Evolutionary conservation across 306 rosid species (phyloP).

Genomic region (Betula pendula): DNA sequence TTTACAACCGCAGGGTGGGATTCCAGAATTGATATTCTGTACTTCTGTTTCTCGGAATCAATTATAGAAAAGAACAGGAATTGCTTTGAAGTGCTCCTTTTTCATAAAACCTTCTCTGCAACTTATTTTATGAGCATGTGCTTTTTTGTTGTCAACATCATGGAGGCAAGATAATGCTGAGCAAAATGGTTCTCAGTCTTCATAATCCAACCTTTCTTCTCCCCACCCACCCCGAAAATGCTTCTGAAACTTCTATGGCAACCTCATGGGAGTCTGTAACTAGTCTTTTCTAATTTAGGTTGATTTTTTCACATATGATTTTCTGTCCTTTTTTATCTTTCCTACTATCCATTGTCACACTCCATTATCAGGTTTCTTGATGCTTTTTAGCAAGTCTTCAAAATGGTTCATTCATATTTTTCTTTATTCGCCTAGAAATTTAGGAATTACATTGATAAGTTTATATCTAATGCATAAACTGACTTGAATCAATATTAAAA

Average conservation of each 20-base stretch:
- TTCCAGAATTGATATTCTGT: no score
- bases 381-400: neutral
- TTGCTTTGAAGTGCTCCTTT: neutral
- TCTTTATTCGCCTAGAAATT: neutral
- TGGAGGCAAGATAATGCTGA: neutral
- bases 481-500: no score
- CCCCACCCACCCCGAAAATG: no score
- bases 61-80: neutral
- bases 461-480: no score
- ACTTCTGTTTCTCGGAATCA: neutral
- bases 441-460: neutral
- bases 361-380: no score
- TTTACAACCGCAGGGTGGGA: no score
- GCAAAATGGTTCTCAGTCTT: neutral
- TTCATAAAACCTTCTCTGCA: neutral
- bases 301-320: neutral
- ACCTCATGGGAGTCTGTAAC: neutral
- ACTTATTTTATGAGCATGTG: neutral
- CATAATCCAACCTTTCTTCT: neutral
- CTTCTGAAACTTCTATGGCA: neutral
- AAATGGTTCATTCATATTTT: no score
- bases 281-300: neutral
- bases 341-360: no score
- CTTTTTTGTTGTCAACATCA: neutral
- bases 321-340: no score